Conservation (phyloP, 2,329 filamentous ascomycete genomes). For the Arthroderma sp. region DNA sequence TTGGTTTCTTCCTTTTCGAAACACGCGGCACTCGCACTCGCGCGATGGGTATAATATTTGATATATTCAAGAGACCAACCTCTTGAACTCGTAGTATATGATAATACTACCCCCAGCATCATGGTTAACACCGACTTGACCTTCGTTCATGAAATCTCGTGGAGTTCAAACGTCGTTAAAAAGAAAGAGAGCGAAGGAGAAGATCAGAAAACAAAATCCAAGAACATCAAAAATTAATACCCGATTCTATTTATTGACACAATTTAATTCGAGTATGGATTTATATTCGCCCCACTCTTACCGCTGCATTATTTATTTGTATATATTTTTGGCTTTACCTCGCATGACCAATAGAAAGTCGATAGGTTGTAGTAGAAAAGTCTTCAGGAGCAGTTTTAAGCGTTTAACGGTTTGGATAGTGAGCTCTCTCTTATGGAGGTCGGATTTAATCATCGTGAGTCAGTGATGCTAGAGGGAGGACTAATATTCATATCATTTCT, state of each 20-base stretch:
- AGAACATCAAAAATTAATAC: neutral
- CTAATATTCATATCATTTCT: too few species aligned
- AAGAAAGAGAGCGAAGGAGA: neutral
- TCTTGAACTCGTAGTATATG: neutral
- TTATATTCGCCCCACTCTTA: conserved; percentile 2
- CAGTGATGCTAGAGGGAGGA: too few species aligned
- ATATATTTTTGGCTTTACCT: neutral
- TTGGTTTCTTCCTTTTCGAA: neutral
- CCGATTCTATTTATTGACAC: neutral
- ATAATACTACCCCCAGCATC: neutral
- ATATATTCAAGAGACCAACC: neutral
- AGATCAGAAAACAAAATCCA: neutral
- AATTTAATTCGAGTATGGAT: neutral
- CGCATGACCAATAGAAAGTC: neutral
- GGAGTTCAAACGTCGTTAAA: neutral
- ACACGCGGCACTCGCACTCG: neutral
- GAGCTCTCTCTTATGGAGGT: too few species aligned
- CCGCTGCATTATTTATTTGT: neutral
- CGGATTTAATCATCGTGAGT: too few species aligned
- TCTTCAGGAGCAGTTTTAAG: neutral
- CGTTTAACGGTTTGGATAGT: neutral
- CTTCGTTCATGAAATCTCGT: neutral
- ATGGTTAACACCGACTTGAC: neutral
- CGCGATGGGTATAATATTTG: neutral
- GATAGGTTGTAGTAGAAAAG: neutral